phyloP scores from a whole-genome alignment of 345 rosid species.

The Turritis glabra region DNA sequence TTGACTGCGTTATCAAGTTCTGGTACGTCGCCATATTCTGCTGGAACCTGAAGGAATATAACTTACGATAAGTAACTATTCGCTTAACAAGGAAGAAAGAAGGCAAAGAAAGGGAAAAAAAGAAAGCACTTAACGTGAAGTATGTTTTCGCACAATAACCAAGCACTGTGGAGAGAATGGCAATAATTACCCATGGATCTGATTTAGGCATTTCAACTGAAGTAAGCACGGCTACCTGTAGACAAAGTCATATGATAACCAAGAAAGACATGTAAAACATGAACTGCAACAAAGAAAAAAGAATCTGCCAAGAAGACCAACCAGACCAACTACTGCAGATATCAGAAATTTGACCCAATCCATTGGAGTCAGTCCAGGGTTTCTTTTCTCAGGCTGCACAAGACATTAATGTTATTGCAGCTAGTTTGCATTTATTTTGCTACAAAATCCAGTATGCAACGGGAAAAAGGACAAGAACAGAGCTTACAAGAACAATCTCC shows the following conservation, averaged over 20 bases:
- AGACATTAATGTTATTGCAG: constrained; percentile 13
- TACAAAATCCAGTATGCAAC: constrained; percentile 9
- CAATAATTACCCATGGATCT: constrained; percentile 86
- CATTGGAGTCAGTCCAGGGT: constrained; percentile 95
- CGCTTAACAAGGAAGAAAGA: not conserved
- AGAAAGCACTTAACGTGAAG: constrained; percentile 76
- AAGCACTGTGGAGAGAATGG: constrained; percentile 81
- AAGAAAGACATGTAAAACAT: constrained; percentile 7
- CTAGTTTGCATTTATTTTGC: not conserved
- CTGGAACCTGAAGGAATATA: constrained; percentile 66
- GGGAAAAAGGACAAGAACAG: constrained; percentile 30
- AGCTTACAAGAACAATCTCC: constrained; percentile 96
- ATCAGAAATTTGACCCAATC: constrained; percentile 95
- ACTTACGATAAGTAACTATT: constrained; percentile 21
- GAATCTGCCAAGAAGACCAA: constrained; percentile 42
- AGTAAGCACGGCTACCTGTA: constrained; percentile 76
- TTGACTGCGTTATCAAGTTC: constrained; percentile 88
- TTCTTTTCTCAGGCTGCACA: constrained; percentile 95
- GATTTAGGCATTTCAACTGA: constrained; percentile 79
- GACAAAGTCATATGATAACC: constrained; percentile 13
- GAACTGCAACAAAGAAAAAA: not conserved
- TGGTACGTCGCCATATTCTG: constrained; percentile 80
- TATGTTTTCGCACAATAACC: constrained; percentile 97
- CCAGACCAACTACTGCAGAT: constrained; percentile 96
- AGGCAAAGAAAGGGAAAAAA: not conserved